Conservation (phyloP, 176 grass and related monocot genomes). For the Panicum miliaceum region DNA sequence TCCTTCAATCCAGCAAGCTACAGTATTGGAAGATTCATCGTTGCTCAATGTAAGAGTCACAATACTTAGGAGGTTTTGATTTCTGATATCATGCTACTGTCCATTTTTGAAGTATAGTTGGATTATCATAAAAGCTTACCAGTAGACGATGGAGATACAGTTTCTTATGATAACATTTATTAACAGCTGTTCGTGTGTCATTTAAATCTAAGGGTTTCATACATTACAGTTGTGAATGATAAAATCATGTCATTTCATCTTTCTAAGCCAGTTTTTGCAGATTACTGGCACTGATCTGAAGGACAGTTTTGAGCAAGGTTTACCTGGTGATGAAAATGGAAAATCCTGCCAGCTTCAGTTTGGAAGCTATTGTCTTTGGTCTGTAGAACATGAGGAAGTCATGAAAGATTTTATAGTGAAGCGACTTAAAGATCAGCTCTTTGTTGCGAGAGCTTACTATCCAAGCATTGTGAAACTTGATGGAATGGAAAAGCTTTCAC, state of each 20-base stretch:
- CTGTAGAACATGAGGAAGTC: slow-evolving; percentile 57
- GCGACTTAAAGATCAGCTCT: slow-evolving; percentile 82
- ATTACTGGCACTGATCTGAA: slow-evolving; percentile 37
- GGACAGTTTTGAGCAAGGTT: slow-evolving; percentile 39
- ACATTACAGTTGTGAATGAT: background rate
- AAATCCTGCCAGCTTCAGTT: slow-evolving; percentile 66
- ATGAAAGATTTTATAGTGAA: slow-evolving; percentile 77
- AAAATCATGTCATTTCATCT: background rate
- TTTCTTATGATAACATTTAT: background rate
- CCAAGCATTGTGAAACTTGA: slow-evolving; percentile 76
- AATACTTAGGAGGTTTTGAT: background rate
- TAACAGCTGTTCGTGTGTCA: background rate
- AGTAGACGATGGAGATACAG: background rate
- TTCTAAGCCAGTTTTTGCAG: slow-evolving; percentile 42
- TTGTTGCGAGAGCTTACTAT: slow-evolving; percentile 81
- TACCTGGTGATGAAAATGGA: slow-evolving; percentile 51
- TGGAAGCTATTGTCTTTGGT: slow-evolving; percentile 86
- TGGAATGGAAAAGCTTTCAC: slow-evolving; percentile 55
- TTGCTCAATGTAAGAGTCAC: slow-evolving; percentile 33
- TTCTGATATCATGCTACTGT: background rate
- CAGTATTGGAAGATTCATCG: slow-evolving; percentile 3
- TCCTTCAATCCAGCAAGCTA: slow-evolving; percentile 18
- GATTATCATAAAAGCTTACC: background rate
- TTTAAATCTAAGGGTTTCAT: background rate
- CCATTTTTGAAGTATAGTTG: background rate